Conservation (phyloP, 257 asterid genomes). For the Ehretia macrophylla region DNA sequence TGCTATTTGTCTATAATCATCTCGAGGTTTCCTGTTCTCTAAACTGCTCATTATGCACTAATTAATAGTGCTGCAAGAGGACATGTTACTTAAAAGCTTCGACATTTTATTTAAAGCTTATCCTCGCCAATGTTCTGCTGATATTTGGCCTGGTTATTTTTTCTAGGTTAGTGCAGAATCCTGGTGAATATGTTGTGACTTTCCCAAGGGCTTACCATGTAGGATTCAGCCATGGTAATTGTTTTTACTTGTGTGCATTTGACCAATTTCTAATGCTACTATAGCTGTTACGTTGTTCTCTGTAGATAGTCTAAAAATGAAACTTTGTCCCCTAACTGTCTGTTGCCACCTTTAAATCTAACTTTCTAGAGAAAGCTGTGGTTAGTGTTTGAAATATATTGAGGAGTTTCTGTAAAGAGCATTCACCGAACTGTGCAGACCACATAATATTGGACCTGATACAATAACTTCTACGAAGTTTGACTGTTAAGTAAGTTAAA, state of each 20-base stretch:
- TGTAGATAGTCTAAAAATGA: too few relatives aligned
- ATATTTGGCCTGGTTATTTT: constrained; percentile 13
- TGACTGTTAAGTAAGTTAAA: too few relatives aligned
- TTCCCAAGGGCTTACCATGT: constrained; percentile 98
- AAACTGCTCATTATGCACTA: constrained; percentile 4
- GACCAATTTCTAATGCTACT: too few relatives aligned
- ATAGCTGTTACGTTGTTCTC: too few relatives aligned
- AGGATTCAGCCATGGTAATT: constrained; percentile 98
- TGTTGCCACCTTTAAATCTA: too few relatives aligned
- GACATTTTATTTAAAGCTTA: background rate
- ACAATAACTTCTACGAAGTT: too few relatives aligned
- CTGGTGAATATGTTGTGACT: constrained; percentile 98
- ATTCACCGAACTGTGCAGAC: too few relatives aligned
- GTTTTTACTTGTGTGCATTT: constrained; percentile 7
- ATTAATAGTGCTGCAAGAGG: constrained; percentile 7
- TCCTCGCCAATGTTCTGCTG: constrained; percentile 3
- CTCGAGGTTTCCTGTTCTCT: constrained; percentile 10
- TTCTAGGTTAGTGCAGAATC: constrained; percentile 90
- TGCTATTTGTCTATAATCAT: constrained; percentile 14
- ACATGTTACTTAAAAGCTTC: background rate
- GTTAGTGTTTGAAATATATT: too few relatives aligned
- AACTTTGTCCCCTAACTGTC: too few relatives aligned
- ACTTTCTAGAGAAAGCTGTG: too few relatives aligned
- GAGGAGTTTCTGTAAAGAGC: too few relatives aligned
- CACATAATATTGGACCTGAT: too few relatives aligned